phyloP scores from a whole-genome alignment of 257 asterid genomes.

The Rauvolfia tetraphylla region DNA sequence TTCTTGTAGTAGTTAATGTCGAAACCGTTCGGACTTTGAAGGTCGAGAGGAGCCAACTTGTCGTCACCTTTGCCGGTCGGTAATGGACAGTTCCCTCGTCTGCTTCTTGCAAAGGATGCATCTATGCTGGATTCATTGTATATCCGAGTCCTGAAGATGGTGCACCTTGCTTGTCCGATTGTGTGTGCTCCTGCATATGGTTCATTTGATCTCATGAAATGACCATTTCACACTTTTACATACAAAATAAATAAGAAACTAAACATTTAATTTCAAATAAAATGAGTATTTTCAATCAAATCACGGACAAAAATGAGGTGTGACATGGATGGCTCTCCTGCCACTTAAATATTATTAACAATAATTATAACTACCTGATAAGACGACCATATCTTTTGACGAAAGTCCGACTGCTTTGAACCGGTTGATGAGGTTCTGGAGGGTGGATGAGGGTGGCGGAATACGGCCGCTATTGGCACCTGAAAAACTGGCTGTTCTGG shows the following conservation, averaged over 20 bases:
- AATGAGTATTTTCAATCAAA: no score
- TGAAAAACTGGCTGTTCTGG: constrained; percentile 38
- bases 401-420: constrained; percentile 37
- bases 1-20: constrained; percentile 19
- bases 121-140: constrained; percentile 48
- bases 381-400: constrained; percentile 48
- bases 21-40: constrained; percentile 14
- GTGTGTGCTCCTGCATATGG: constrained; percentile 46
- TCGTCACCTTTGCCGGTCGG: constrained; percentile 34
- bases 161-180: constrained; percentile 48
- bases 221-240: no score
- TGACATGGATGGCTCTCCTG: no score
- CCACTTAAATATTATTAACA: background rate
- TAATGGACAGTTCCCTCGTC: constrained; percentile 34
- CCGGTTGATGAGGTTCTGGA: constrained; percentile 31
- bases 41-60: constrained; percentile 28
- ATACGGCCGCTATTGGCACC: constrained; percentile 43
- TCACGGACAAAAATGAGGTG: no score
- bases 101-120: constrained; percentile 27
- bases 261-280: no score
- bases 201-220: background rate
- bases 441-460: constrained; percentile 41
- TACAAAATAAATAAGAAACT: no score
- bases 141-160: constrained; percentile 27
- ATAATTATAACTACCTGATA: constrained; percentile 36